These are phyloP conservation scores for Cryptosporidium baileyi DNA, from an alignment of 169 alveolate species.

Conservation along the genomic window DNA sequence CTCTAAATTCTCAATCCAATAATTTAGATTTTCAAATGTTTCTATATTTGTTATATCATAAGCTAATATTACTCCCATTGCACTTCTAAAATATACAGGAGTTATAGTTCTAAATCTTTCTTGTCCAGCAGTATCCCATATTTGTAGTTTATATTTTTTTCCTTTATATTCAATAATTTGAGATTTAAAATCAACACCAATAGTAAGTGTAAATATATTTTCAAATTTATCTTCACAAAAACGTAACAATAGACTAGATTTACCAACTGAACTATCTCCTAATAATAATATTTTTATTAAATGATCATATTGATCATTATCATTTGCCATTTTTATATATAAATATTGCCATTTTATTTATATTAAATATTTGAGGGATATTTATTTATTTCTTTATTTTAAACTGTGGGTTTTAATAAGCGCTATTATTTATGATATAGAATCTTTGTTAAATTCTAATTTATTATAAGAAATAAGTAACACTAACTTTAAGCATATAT, in stretches of 20 bases:
- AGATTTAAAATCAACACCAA: slow-evolving; percentile 85
- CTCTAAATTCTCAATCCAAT: slow-evolving; percentile 6
- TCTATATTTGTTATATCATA: slow-evolving; percentile 72
- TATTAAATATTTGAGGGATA: neutral
- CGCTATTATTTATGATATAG: no score
- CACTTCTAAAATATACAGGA: slow-evolving; percentile 78
- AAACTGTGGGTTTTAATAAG: no score
- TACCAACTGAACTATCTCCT: slow-evolving; percentile 32
- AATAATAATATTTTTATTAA: neutral
- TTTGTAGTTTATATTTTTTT: slow-evolving; percentile 54
- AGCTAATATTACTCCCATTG: slow-evolving; percentile 74
- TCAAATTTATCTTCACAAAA: neutral
- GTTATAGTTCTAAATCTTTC: slow-evolving; percentile 77
- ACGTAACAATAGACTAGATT: slow-evolving; percentile 17
- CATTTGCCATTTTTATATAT: neutral
- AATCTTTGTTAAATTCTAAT: no score
- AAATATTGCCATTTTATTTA: neutral
- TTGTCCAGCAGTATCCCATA: slow-evolving; percentile 81
- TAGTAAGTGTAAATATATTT: slow-evolving; percentile 71
- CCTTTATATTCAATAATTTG: neutral
- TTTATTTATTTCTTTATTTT: no score
- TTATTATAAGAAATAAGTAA: no score
- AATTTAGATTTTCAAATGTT: slow-evolving; percentile 47
- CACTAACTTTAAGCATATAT: no score
- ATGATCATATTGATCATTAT: neutral